These are phyloP conservation scores for Quercus wislizeni DNA, from an alignment of 306 rosid species.

Conservation along the genomic window DNA sequence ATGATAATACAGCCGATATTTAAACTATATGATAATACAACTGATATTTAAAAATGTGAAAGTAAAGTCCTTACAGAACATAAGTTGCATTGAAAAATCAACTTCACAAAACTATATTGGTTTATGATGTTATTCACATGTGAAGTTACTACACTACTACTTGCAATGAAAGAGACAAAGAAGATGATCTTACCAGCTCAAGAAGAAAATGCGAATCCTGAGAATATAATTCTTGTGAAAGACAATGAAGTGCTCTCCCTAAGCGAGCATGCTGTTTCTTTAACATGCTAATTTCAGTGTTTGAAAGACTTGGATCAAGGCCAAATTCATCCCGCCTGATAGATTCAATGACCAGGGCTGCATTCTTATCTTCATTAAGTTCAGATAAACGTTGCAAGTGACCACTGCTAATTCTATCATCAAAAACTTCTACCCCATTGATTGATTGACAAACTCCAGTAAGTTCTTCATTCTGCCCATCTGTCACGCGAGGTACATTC, in stretches of 20 bases:
- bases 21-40: not conserved
- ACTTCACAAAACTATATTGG: not conserved
- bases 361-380: constrained; percentile 47
- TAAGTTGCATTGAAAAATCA: not conserved
- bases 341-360: constrained; percentile 65
- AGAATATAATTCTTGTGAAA: constrained; percentile 93
- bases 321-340: constrained; percentile 94
- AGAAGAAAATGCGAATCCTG: constrained; percentile 98
- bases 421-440: constrained; percentile 28
- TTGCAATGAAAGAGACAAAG: constrained; percentile 15
- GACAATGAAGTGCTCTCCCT: constrained; percentile 98
- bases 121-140: not conserved
- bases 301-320: constrained; percentile 68
- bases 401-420: constrained; percentile 26
- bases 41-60: not conserved
- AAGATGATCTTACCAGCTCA: constrained; percentile 68
- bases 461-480: constrained; percentile 21
- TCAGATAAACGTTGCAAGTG: constrained; percentile 22
- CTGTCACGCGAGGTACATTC: constrained; percentile 19
- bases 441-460: constrained; percentile 19
- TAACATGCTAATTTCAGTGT: constrained; percentile 61
- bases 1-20: no score
- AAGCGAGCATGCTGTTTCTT: constrained; percentile 96
- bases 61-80: not conserved
- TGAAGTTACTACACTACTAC: constrained; percentile 2